Conservation (phyloP, 2,329 filamentous ascomycete species). For the Helminthosporium solani region DNA sequence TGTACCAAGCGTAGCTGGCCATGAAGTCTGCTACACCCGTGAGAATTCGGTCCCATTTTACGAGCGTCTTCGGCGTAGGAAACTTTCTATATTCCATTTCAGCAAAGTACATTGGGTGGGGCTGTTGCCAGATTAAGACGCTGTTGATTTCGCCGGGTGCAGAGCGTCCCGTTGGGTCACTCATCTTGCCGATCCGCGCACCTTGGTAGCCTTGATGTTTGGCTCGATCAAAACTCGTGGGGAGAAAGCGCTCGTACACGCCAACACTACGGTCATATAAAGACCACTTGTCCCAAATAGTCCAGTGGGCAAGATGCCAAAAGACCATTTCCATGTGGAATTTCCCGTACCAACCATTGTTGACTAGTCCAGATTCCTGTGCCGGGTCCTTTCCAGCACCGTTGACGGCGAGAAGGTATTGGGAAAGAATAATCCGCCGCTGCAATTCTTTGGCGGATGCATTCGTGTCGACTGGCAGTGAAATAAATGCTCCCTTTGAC, state of each 20-base stretch:
- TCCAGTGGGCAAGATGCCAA: constrained; percentile 56
- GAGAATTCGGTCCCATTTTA: constrained; percentile 56
- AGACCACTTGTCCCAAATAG: constrained; percentile 51
- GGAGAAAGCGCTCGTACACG: constrained; percentile 52
- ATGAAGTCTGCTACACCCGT: constrained; percentile 59
- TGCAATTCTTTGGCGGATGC: constrained; percentile 53
- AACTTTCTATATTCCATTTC: constrained; percentile 56
- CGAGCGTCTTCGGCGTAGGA: constrained; percentile 47
- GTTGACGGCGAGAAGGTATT: constrained; percentile 57
- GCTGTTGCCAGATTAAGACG: constrained; percentile 63
- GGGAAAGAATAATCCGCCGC: constrained; percentile 55
- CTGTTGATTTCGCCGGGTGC: constrained; percentile 63
- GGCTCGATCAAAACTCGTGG: constrained; percentile 39
- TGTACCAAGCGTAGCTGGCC: constrained; percentile 59
- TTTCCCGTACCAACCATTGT: constrained; percentile 59
- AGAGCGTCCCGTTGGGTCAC: constrained; percentile 56
- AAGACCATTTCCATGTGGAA: constrained; percentile 59
- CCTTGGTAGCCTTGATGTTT: constrained; percentile 42
- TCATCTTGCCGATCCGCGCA: constrained; percentile 59
- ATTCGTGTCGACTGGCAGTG: constrained; percentile 45
- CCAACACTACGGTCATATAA: constrained; percentile 51
- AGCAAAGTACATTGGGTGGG: constrained; percentile 62
- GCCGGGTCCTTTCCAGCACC: constrained; percentile 52
- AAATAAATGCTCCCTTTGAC: constrained; percentile 55
- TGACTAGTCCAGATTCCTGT: constrained; percentile 53